phyloP scores from a whole-genome alignment of 2,329 filamentous ascomycete genomes.

The Diaporthe amygdali region DNA sequence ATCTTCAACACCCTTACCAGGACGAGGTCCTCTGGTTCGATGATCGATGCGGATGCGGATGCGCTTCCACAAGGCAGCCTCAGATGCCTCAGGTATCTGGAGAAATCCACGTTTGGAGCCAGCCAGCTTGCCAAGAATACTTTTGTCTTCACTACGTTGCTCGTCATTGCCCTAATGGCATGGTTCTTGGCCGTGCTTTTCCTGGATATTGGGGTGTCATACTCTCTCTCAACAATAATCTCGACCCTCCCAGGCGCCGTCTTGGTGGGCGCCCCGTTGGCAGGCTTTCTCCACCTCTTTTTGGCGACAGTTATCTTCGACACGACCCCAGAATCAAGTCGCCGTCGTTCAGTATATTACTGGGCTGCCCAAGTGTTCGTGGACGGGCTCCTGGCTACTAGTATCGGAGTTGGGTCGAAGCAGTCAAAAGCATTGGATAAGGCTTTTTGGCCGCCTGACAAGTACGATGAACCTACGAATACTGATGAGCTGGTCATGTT shows the following conservation, averaged over 20 bases:
- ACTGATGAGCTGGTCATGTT: neutral
- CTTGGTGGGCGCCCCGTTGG: neutral
- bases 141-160: neutral
- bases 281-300: neutral
- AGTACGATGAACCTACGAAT: neutral
- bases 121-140: neutral
- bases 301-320: neutral
- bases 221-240: neutral
- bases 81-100: neutral
- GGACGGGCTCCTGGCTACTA: neutral
- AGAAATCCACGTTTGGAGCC: neutral
- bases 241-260: neutral
- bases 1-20: neutral
- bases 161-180: neutral
- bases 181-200: neutral
- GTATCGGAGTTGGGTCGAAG: neutral
- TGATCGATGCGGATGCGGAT: neutral
- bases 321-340: neutral
- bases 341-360: neutral
- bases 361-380: neutral
- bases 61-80: neutral
- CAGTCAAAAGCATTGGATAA: neutral
- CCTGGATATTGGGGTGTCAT: neutral
- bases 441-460: neutral
- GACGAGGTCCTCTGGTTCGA: neutral